These are phyloP conservation scores for Pythium rhizo-oryzae DNA, from an alignment of 352 stramenopile genomes.

Conservation along the genomic window DNA sequence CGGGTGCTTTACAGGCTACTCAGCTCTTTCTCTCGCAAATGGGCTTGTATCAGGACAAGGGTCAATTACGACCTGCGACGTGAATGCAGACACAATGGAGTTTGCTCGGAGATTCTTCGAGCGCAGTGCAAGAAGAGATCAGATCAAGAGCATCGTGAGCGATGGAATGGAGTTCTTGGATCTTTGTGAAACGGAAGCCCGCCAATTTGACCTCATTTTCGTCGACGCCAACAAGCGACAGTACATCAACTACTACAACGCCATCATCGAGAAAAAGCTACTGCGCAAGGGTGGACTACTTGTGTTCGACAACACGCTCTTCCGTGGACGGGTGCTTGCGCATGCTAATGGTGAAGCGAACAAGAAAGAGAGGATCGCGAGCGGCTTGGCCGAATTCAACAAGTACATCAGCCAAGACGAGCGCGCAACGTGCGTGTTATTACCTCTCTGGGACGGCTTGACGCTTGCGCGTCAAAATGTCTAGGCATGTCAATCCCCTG, in stretches of 20 bases:
- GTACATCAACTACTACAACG: conserved; percentile 88
- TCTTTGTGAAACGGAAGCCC: conserved; percentile 15
- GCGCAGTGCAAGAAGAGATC: conserved; percentile 34
- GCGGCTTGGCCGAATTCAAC: conserved; percentile 90
- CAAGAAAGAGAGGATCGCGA: conserved; percentile 59
- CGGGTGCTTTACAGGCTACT: conserved; percentile 95
- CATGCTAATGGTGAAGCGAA: conserved; percentile 39
- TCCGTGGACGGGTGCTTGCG: conserved; percentile 89
- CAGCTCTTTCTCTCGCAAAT: conserved; percentile 84
- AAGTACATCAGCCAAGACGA: conserved; percentile 72
- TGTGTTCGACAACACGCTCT: conserved; percentile 94
- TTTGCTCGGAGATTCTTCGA: conserved; percentile 60
- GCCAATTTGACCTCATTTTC: conserved; percentile 94
- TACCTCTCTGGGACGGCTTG: conserved; percentile 92
- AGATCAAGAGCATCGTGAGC: conserved; percentile 44
- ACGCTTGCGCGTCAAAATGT: conserved; percentile 50
- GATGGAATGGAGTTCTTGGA: conserved; percentile 52
- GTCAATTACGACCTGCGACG: conserved; percentile 60
- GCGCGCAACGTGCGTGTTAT: conserved; percentile 80
- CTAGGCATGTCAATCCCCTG: neutral
- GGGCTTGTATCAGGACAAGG: conserved; percentile 34
- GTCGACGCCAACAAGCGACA: conserved; percentile 94
- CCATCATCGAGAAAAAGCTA: conserved; percentile 64
- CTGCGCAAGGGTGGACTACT: conserved; percentile 80
- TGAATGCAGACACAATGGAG: conserved; percentile 46